These are phyloP conservation scores for Penicillium turbatum DNA, from an alignment of 495 filamentous ascomycete genomes.

Conservation along the genomic window DNA sequence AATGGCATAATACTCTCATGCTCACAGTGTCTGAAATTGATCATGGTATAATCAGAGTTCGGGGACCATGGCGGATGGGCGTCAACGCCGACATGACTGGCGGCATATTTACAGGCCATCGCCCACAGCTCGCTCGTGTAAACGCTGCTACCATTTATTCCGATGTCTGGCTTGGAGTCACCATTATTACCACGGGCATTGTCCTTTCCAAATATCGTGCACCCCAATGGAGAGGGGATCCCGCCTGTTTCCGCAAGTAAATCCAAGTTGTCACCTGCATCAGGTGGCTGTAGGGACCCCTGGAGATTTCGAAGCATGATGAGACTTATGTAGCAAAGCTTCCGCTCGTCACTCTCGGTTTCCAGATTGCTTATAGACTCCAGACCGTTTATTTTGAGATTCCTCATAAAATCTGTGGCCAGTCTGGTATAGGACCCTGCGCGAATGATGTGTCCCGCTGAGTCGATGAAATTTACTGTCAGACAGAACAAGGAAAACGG, in stretches of 20 bases:
- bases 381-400: slow-evolving; percentile 20
- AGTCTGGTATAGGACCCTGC: slow-evolving; percentile 36
- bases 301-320: slow-evolving; percentile 38
- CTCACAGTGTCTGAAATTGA: slow-evolving; percentile 40
- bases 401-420: slow-evolving; percentile 36
- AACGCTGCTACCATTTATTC: slow-evolving; percentile 34
- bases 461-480: background rate
- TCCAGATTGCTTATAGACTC: slow-evolving; percentile 21
- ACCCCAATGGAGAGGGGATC: background rate
- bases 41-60: slow-evolving; percentile 38
- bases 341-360: slow-evolving; percentile 32
- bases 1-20: slow-evolving; percentile 43
- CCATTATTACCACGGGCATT: background rate
- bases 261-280: background rate
- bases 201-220: slow-evolving; percentile 2
- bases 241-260: background rate
- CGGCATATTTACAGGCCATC: slow-evolving; percentile 37
- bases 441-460: slow-evolving; percentile 35
- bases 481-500: background rate
- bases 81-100: slow-evolving; percentile 24
- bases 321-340: slow-evolving; percentile 37
- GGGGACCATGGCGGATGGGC: slow-evolving; percentile 41
- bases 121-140: slow-evolving; percentile 40
- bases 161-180: slow-evolving; percentile 31
- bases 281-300: slow-evolving; percentile 17